phyloP scores from a whole-genome alignment of 2,329 filamentous ascomycete genomes.

The Cordyceps cicadae region DNA sequence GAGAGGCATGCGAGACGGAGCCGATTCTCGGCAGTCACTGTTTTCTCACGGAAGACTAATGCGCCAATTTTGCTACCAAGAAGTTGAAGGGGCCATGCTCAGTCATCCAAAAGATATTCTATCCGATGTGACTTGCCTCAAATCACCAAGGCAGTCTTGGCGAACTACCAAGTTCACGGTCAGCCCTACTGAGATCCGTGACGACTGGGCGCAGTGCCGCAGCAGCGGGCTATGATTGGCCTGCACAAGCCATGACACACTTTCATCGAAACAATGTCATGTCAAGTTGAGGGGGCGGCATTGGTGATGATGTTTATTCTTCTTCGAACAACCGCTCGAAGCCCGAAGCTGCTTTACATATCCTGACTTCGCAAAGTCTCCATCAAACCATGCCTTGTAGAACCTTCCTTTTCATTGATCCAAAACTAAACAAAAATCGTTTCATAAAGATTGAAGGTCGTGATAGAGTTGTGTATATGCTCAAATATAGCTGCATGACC shows the following conservation, averaged over 20 bases:
- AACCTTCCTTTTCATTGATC: no score
- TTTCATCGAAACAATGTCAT: not conserved
- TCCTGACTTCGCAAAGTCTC: not conserved
- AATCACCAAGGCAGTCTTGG: constrained; percentile 4
- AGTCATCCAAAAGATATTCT: not conserved
- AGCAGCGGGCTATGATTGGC: not conserved
- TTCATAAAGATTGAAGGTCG: not conserved
- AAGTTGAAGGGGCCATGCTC: not conserved
- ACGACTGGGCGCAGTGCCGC: not conserved
- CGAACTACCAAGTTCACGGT: not conserved
- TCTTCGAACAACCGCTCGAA: not conserved
- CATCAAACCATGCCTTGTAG: not conserved
- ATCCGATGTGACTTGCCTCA: constrained; percentile 5
- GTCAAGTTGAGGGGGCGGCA: not conserved
- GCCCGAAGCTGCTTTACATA: not conserved
- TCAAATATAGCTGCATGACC: not conserved
- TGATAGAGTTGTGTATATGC: constrained; percentile 1
- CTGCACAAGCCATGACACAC: not conserved
- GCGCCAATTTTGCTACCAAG: not conserved
- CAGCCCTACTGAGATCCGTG: not conserved
- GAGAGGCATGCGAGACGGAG: constrained; percentile 49
- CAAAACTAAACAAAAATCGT: no score
- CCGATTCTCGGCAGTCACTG: constrained; percentile 27
- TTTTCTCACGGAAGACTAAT: not conserved
- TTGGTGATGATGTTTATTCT: not conserved